phyloP scores from a whole-genome alignment of 2,329 filamentous ascomycete species.

The Paraphaeosphaeria sporulosa region DNA sequence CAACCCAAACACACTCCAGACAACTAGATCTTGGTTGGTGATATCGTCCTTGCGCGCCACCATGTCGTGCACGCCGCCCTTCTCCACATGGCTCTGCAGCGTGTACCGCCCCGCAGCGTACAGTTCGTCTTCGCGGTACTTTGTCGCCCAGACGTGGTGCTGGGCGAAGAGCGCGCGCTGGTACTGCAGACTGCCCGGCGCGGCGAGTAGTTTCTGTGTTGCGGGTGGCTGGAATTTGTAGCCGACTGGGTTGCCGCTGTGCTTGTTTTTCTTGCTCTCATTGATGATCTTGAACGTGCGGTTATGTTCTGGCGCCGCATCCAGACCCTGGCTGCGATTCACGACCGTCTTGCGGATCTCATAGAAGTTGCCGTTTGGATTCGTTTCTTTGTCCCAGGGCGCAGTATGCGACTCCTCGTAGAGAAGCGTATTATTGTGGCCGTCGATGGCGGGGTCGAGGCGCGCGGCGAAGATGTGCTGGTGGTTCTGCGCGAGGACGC shows the following conservation, averaged over 20 bases:
- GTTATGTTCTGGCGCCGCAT: conserved; percentile 63
- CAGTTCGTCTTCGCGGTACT: conserved; percentile 60
- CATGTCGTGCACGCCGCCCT: conserved; percentile 55
- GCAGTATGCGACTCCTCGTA: conserved; percentile 62
- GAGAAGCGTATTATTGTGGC: conserved; percentile 61
- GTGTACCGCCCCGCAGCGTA: conserved; percentile 60
- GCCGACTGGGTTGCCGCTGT: conserved; percentile 55
- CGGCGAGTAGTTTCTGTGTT: conserved; percentile 59
- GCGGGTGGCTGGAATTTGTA: conserved; percentile 59
- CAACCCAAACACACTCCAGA: conserved; percentile 60
- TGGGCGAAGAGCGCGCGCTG: conserved; percentile 59
- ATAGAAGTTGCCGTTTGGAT: conserved; percentile 70
- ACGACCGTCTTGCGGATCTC: conserved; percentile 60
- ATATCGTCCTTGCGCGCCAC: conserved; percentile 53
- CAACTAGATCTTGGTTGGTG: conserved; percentile 56
- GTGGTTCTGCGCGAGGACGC: conserved; percentile 72
- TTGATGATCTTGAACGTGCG: conserved; percentile 64
- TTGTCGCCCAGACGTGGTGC: conserved; percentile 63
- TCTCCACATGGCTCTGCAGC: conserved; percentile 53
- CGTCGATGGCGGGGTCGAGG: conserved; percentile 70
- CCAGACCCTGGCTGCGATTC: conserved; percentile 56
- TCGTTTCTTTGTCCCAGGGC: conserved; percentile 60
- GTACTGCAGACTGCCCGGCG: conserved; percentile 53
- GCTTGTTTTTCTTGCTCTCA: conserved; percentile 53
- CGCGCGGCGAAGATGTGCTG: conserved; percentile 69